A percentile compares a stretch with the other conserved stretches of the same genome.
Conservation (phyloP, 371 early-diverging fungal species). For the Zancudomyces culisetae region DNA sequence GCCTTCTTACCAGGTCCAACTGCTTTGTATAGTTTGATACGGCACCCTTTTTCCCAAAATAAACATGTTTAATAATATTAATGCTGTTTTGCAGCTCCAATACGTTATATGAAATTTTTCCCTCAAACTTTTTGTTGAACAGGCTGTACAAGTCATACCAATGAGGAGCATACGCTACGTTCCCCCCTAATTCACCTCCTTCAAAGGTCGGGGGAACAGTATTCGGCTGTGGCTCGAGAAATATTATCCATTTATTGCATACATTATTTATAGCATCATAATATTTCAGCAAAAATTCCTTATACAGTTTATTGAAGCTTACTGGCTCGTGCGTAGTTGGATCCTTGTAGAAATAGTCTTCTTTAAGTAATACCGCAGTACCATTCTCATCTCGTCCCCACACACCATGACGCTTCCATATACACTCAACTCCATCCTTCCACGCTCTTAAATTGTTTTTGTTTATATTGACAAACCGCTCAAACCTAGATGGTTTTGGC, state of each 20-base stretch:
- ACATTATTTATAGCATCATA: not conserved
- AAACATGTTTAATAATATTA: slow-evolving; percentile 49
- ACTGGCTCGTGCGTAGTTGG: slow-evolving; percentile 25
- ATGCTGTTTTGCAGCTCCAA: slow-evolving; percentile 22
- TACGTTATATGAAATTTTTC: slow-evolving; percentile 1
- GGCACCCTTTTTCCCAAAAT: slow-evolving; percentile 59
- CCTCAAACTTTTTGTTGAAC: slow-evolving; percentile 27
- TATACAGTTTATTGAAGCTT: slow-evolving; percentile 30
- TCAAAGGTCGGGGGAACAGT: not conserved
- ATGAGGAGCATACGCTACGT: slow-evolving; percentile 32
- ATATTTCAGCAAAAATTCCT: slow-evolving; percentile 25
- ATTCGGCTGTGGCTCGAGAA: not conserved
- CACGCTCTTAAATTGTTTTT: slow-evolving; percentile 31
- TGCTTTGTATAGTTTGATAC: slow-evolving; percentile 55
- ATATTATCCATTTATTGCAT: not conserved
- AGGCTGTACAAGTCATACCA: slow-evolving; percentile 35
- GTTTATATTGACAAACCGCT: slow-evolving; percentile 22
- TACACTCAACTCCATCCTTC: slow-evolving; percentile 32
- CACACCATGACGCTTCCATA: slow-evolving; percentile 48
- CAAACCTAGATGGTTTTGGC: slow-evolving; percentile 32
- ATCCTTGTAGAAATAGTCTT: slow-evolving; percentile 35
- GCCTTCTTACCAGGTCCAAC: slow-evolving; percentile 38
- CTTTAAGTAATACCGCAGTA: slow-evolving; percentile 9
- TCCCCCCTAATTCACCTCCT: not conserved
- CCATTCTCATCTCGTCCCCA: slow-evolving; percentile 28